These are phyloP conservation scores for Cutaneotrichosporon dermatis DNA, from an alignment of 1,284 basidiomycete genomes.

Conservation along the genomic window DNA sequence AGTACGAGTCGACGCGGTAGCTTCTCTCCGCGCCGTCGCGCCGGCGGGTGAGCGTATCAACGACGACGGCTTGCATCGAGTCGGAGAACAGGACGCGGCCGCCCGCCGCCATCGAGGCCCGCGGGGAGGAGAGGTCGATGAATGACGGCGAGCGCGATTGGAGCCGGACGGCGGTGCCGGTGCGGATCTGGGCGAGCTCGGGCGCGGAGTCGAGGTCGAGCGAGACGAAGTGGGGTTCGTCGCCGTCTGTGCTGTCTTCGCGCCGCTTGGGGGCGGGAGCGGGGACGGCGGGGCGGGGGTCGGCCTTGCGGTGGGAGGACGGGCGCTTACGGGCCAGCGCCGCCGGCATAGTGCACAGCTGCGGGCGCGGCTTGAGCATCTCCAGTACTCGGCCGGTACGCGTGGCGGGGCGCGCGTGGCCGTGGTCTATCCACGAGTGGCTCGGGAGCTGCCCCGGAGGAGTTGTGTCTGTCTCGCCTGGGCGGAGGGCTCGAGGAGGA, in stretches of 20 bases:
- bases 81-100: not conserved
- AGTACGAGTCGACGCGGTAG: not conserved
- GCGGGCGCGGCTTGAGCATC: conserved; percentile 37
- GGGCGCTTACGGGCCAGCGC: no score
- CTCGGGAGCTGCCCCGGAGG: not conserved
- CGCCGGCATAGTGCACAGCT: conserved; percentile 16
- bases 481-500: no score
- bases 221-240: not conserved
- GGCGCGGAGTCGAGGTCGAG: not conserved
- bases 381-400: conserved; percentile 14
- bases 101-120: not conserved
- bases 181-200: not conserved
- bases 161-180: not conserved
- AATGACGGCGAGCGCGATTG: not conserved
- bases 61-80: not conserved
- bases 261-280: not conserved
- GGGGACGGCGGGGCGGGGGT: not conserved
- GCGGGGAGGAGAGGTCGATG: not conserved
- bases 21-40: not conserved
- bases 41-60: not conserved
- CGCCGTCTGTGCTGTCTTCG: not conserved
- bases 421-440: not conserved
- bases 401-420: not conserved
- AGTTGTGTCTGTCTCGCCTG: no score
- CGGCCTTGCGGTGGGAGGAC: no score